These are phyloP conservation scores for Carex pumila DNA, from an alignment of 176 grass and related monocot species.

Conservation along the genomic window DNA sequence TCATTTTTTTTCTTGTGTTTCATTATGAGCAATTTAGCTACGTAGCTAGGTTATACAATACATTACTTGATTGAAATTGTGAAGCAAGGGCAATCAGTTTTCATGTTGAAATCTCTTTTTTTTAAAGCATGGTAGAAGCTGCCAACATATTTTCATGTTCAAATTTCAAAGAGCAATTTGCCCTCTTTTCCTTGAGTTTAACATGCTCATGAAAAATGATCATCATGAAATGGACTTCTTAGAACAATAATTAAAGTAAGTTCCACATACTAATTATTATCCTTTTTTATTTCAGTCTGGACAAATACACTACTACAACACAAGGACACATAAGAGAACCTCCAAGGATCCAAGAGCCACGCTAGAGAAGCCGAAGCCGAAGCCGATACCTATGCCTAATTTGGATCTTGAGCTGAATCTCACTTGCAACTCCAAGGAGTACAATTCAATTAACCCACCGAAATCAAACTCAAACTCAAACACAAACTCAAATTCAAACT, in stretches of 20 bases:
- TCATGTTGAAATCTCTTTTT: background rate
- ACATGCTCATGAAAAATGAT: background rate
- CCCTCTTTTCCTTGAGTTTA: background rate
- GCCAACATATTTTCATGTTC: background rate
- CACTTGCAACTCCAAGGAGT: conserved; percentile 33
- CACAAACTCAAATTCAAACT: background rate
- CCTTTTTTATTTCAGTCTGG: conserved; percentile 40
- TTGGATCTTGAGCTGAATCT: conserved; percentile 86
- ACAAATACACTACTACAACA: conserved; percentile 87
- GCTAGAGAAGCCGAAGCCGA: conserved; percentile 1
- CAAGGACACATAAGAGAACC: conserved; percentile 75
- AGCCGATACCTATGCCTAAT: conserved; percentile 14
- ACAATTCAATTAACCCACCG: background rate
- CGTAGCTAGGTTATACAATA: background rate
- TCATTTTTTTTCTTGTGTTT: background rate
- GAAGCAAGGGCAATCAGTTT: background rate
- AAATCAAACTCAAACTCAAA: background rate
- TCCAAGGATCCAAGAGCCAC: conserved; percentile 44
- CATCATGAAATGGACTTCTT: background rate
- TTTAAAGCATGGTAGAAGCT: too few species aligned
- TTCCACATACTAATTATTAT: background rate
- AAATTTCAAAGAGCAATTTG: background rate
- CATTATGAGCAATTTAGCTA: background rate
- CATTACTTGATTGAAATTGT: background rate
- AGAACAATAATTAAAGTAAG: background rate